phyloP scores from a whole-genome alignment of 1,139 yeast species.

The Entelexis paramagnoliae region DNA sequence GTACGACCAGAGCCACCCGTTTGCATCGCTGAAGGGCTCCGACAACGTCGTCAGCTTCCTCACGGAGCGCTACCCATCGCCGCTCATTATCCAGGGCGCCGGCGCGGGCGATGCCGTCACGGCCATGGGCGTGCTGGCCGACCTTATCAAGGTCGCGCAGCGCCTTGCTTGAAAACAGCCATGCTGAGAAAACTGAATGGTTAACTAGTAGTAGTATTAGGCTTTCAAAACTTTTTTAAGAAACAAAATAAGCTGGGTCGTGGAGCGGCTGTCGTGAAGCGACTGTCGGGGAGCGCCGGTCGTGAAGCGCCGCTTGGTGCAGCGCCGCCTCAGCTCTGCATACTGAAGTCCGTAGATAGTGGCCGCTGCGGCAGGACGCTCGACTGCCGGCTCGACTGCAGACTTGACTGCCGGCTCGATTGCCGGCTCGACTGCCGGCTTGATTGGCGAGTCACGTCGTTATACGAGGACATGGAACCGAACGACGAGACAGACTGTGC shows the following conservation, averaged over 20 bases:
- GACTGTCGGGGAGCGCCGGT: background rate
- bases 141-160: conserved; percentile 81
- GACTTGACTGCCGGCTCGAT: conserved; percentile 3
- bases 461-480: background rate
- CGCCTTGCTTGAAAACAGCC: conserved; percentile 33
- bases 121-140: conserved; percentile 96
- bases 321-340: background rate
- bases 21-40: conserved; percentile 89
- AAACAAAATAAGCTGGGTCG: background rate
- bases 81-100: conserved; percentile 93
- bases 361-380: background rate
- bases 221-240: background rate
- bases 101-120: conserved; percentile 98
- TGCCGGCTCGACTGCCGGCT: conserved; percentile 6
- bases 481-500: background rate
- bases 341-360: background rate
- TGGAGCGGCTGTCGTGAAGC: background rate
- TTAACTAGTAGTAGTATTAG: no score
- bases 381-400: background rate
- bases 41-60: conserved; percentile 90
- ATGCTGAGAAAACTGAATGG: no score
- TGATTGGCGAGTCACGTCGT: background rate
- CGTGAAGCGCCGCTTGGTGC: no score
- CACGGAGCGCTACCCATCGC: conserved; percentile 84
- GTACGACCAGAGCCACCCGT: conserved; percentile 75